phyloP scores from a whole-genome alignment of 176 grass and related monocot species.

The Musa schizocarpa region DNA sequence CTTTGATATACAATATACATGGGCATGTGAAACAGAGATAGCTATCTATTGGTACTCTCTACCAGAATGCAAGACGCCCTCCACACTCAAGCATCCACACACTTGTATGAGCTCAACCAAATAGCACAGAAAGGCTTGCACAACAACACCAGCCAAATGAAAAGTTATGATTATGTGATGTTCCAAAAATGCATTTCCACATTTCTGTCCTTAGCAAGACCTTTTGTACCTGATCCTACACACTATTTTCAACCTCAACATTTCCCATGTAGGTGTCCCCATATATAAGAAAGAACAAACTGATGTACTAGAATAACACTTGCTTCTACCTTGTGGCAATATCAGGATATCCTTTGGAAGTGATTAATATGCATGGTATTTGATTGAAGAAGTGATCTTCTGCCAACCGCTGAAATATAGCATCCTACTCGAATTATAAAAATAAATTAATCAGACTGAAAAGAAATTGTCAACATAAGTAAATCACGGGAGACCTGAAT shows the following conservation, averaged over 20 bases:
- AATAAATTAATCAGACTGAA: not conserved
- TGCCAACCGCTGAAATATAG: conserved; percentile 93
- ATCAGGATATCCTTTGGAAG: conserved; percentile 97
- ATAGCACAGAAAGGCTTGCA: not conserved
- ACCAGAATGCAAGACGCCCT: not conserved
- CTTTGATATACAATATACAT: no score
- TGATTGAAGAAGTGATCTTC: conserved; percentile 79
- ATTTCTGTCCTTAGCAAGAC: not conserved
- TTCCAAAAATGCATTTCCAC: not conserved
- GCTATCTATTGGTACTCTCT: not conserved
- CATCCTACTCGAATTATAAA: conserved; percentile 50
- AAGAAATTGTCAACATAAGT: not conserved
- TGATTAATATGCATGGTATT: conserved; percentile 77
- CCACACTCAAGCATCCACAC: no score
- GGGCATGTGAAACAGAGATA: not conserved
- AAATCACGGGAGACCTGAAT: conserved; percentile 6
- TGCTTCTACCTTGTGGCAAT: conserved; percentile 68
- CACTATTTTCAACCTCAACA: not conserved
- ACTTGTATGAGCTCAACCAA: no score
- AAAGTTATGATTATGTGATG: not conserved
- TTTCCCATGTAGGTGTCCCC: not conserved
- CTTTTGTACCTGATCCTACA: not conserved
- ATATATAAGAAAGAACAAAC: not conserved
- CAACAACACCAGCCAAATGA: not conserved
- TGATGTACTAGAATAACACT: not conserved